Conservation (phyloP, 2,329 filamentous ascomycete genomes). For the Claviceps sorghi region DNA sequence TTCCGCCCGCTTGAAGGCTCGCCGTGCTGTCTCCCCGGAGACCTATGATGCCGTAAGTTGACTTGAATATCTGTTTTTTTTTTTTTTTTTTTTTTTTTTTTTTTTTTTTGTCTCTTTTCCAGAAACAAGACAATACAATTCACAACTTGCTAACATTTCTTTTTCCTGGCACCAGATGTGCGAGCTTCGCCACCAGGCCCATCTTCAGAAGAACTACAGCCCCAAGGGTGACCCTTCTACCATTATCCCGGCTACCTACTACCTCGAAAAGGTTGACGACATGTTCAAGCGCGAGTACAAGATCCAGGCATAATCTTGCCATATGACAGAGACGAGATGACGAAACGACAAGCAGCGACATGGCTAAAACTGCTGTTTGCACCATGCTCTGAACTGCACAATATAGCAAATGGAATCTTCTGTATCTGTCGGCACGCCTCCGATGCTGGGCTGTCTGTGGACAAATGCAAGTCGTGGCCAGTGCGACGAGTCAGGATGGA, state of each 20-base stretch:
- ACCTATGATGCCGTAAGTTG: constrained; percentile 53
- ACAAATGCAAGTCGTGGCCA: not conserved
- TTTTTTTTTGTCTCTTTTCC: no score
- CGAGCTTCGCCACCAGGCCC: constrained; percentile 65
- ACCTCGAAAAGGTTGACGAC: constrained; percentile 65
- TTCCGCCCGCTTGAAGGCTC: constrained; percentile 49
- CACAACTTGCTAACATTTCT: constrained; percentile 6
- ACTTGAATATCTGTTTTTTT: no score
- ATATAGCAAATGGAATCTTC: not conserved
- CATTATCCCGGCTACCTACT: constrained; percentile 56
- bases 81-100: not conserved
- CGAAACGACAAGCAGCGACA: not conserved
- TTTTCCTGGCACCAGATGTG: constrained; percentile 46
- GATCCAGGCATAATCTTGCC: constrained; percentile 48
- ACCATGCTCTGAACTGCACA: not conserved
- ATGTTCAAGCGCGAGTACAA: constrained; percentile 74
- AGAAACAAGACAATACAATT: not conserved
- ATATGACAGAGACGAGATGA: not conserved
- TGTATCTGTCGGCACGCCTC: constrained; percentile 3
- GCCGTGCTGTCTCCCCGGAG: constrained; percentile 53
- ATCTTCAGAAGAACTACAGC: constrained; percentile 65
- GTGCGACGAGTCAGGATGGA: not conserved
- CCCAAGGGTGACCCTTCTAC: constrained; percentile 55
- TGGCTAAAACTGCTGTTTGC: constrained; percentile 5
- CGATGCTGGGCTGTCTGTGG: not conserved